Conservation (phyloP, 2,329 filamentous ascomycete species). For the Monosporascus sp. region DNA sequence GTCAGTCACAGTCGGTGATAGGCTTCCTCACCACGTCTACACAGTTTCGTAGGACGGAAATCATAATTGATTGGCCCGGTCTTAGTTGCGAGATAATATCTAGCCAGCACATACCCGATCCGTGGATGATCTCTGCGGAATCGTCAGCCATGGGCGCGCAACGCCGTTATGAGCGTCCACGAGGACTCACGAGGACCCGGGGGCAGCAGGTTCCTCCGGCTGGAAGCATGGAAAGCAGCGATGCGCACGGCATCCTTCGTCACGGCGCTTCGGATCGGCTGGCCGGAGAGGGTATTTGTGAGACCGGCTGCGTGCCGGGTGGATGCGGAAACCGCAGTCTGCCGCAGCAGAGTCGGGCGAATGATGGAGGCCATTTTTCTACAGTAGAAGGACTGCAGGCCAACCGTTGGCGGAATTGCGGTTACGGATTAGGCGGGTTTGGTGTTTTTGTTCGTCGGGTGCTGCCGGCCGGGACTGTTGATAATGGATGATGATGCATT, state of each 20-base stretch:
- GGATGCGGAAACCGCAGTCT: slow-evolving; percentile 39
- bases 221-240: slow-evolving; percentile 83
- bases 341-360: slow-evolving; percentile 51
- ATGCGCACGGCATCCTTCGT: slow-evolving; percentile 44
- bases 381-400: slow-evolving; percentile 6
- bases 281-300: slow-evolving; percentile 28
- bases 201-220: slow-evolving; percentile 70
- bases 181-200: slow-evolving; percentile 71
- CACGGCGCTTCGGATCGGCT: slow-evolving; percentile 20
- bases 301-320: slow-evolving; percentile 32
- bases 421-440: not conserved
- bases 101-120: slow-evolving; percentile 55
- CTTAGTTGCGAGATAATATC: no score
- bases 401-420: slow-evolving; percentile 14
- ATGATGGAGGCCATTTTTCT: slow-evolving; percentile 50
- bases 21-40: not conserved
- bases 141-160: slow-evolving; percentile 36
- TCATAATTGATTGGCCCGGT: not conserved
- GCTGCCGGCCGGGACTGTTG: not conserved
- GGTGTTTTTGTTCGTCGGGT: not conserved
- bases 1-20: slow-evolving; percentile 5
- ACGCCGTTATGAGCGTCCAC: not conserved
- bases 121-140: slow-evolving; percentile 63
- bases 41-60: not conserved
- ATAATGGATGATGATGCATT: slow-evolving; percentile 20